Evolutionary conservation across 495 filamentous ascomycete genomes (phyloP).

Genomic region (Hyaloscypha variabilis): DNA sequence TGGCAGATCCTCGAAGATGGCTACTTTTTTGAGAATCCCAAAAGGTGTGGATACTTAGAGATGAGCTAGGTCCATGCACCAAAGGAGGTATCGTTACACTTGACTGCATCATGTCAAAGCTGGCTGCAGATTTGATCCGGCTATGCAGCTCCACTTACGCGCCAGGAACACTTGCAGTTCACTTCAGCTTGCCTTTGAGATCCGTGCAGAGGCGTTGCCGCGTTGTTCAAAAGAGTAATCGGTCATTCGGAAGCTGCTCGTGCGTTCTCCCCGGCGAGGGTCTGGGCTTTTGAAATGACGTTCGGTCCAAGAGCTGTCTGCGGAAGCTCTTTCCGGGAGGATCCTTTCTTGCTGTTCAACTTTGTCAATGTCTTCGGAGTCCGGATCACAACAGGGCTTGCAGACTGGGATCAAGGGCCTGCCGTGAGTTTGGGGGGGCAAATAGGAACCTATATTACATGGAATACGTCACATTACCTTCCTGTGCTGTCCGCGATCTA

Average conservation of each 20-base stretch:
- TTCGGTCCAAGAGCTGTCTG: neutral
- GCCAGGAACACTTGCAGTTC: constrained; percentile 16
- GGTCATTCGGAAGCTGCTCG: no score
- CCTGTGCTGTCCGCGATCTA: constrained; percentile 4
- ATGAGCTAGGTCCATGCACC: neutral
- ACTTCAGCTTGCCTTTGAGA: constrained; percentile 9
- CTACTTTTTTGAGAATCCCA: neutral
- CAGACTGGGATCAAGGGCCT: neutral
- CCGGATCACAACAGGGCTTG: constrained; percentile 7
- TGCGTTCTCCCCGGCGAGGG: neutral
- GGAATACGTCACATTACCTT: constrained; percentile 9
- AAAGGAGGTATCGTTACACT: neutral
- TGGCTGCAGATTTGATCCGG: constrained; percentile 11
- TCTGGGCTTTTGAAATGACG: neutral
- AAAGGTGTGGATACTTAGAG: neutral
- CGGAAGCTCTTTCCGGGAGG: neutral
- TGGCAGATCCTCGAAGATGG: neutral
- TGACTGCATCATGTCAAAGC: constrained; percentile 2
- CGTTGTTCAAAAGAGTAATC: neutral
- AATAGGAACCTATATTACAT: neutral
- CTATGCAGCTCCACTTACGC: constrained; percentile 18
- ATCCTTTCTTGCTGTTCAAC: neutral
- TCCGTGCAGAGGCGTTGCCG: constrained; percentile 10
- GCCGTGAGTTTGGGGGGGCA: neutral
- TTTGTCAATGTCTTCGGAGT: constrained; percentile 4